Evolutionary conservation across 768 basidiomycete species (phyloP).

Genomic region (Austroboletus eburneus): DNA sequence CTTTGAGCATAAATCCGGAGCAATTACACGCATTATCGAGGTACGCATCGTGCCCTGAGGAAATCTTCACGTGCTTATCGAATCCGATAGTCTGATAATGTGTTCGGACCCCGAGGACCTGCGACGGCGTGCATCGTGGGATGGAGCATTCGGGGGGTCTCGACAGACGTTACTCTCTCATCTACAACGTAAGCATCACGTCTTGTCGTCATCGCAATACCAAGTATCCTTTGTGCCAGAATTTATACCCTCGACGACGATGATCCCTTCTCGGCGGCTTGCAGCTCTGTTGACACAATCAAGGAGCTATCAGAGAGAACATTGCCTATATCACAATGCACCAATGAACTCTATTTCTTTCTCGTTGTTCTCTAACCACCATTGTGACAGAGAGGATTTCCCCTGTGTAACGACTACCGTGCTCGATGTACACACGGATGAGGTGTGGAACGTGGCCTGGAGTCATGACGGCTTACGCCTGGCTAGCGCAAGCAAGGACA

Average conservation of each 20-base stretch:
- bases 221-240: conserved; percentile 40
- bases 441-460: conserved; percentile 97
- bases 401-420: conserved; percentile 84
- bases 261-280: conserved; percentile 91
- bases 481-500: conserved; percentile 87
- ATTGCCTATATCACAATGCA: conserved; percentile 85
- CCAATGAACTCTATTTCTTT: conserved; percentile 53
- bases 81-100: conserved; percentile 74
- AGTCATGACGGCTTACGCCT: conserved; percentile 82
- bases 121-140: conserved; percentile 78
- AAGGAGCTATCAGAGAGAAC: conserved; percentile 68
- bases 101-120: conserved; percentile 83
- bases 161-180: conserved; percentile 69
- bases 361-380: conserved; percentile 86
- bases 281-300: conserved; percentile 84
- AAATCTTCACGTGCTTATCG: conserved; percentile 14
- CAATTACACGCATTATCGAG: conserved; percentile 85
- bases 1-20: conserved; percentile 73
- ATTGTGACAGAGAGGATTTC: conserved; percentile 77
- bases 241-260: conserved; percentile 84
- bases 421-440: conserved; percentile 81
- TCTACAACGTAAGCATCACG: conserved; percentile 65
- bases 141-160: conserved; percentile 80
- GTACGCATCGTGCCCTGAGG: conserved; percentile 39
- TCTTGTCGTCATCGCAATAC: neutral